Percentiles rank a stretch among this genome's conserved stretches.
Conservation (phyloP, 257 asterid genomes). For the Cinchona pubescens region DNA sequence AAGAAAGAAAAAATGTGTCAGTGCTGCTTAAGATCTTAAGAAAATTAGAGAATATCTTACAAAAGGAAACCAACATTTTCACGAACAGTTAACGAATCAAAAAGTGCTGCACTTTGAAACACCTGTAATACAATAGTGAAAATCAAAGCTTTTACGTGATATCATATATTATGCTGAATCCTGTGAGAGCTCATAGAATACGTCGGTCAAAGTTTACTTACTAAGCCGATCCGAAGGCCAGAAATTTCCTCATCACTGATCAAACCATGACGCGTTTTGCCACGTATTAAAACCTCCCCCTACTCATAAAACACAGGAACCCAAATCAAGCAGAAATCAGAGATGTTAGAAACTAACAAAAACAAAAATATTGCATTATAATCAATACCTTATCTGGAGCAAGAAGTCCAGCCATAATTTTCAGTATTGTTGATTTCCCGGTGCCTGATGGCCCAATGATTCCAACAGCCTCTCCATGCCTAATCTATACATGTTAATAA, state of each 20-base stretch:
- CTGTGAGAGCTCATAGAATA: neutral
- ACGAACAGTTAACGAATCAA: conserved; percentile 93
- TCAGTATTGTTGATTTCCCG: conserved; percentile 93
- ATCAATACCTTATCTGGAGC: conserved; percentile 87
- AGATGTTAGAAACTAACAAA: neutral
- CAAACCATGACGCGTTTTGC: conserved; percentile 79
- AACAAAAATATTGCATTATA: conserved; percentile 12
- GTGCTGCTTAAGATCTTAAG: conserved; percentile 7
- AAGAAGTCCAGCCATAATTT: conserved; percentile 98
- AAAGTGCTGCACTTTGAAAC: conserved; percentile 98
- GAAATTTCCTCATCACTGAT: conserved; percentile 94
- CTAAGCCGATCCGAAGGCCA: conserved; percentile 98
- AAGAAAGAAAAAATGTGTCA: neutral
- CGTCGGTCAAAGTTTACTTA: conserved; percentile 30
- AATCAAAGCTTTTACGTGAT: conserved; percentile 7
- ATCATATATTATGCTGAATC: neutral
- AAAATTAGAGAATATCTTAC: conserved; percentile 51
- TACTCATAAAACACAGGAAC: conserved; percentile 32
- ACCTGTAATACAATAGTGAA: conserved; percentile 55
- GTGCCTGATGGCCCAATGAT: conserved; percentile 99
- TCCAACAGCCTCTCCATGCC: conserved; percentile 99
- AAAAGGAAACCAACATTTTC: conserved; percentile 94
- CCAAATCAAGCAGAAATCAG: conserved; percentile 3
- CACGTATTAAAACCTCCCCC: conserved; percentile 95
- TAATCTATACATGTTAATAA: conserved; percentile 55